Conservation (phyloP, 2,329 filamentous ascomycete genomes). For the Fusarium oligoseptatum region DNA sequence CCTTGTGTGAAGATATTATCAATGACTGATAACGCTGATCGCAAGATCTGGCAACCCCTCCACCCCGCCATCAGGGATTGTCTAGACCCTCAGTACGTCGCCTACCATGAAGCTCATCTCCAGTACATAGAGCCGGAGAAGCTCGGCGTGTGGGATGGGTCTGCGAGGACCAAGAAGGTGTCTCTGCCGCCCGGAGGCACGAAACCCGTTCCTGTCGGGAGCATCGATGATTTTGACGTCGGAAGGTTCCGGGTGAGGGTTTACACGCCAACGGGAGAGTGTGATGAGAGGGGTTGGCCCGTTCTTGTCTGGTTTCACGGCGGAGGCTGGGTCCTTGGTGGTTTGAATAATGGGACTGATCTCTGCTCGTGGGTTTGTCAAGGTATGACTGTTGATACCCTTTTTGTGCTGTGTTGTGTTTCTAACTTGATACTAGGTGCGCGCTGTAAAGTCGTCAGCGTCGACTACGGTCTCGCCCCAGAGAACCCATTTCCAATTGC, state of each 20-base stretch:
- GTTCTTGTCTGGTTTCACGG: conserved; percentile 57
- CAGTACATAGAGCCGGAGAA: conserved; percentile 54
- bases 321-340: conserved; percentile 56
- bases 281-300: conserved; percentile 50
- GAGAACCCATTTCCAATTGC: conserved; percentile 53
- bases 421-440: conserved; percentile 36
- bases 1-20: not conserved
- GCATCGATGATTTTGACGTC: conserved; percentile 45
- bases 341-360: conserved; percentile 51
- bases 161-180: conserved; percentile 41
- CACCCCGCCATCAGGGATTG: conserved; percentile 48
- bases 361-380: conserved; percentile 51
- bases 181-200: conserved; percentile 46
- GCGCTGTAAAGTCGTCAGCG: conserved; percentile 47
- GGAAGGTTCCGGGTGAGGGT: conserved; percentile 49
- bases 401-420: not conserved
- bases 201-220: conserved; percentile 46
- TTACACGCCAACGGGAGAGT: conserved; percentile 47
- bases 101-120: conserved; percentile 53
- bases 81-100: conserved; percentile 56
- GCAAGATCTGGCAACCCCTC: conserved; percentile 50
- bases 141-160: conserved; percentile 50
- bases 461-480: conserved; percentile 54
- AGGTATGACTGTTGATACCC: conserved; percentile 25
- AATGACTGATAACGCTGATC: conserved; percentile 17